These are phyloP conservation scores for Candida sithepensis DNA, from an alignment of 805 yeast species.

Conservation along the genomic window DNA sequence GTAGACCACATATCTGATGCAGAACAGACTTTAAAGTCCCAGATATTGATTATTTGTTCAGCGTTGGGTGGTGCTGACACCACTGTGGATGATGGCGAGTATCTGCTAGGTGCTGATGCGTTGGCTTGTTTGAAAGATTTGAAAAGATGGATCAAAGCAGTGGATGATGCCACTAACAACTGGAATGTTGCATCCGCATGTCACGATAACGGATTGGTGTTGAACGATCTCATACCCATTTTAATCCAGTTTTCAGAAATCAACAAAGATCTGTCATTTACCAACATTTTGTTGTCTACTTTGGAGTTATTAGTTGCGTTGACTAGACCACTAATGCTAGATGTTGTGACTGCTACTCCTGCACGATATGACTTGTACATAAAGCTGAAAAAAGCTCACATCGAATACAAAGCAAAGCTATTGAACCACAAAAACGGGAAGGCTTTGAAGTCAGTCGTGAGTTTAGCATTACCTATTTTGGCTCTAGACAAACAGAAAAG, in stretches of 20 bases:
- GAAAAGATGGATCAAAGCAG: slow-evolving; percentile 80
- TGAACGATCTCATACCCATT: slow-evolving; percentile 70
- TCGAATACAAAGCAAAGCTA: slow-evolving; percentile 66
- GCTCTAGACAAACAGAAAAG: slow-evolving; percentile 51
- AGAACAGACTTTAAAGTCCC: slow-evolving; percentile 53
- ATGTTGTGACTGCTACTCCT: slow-evolving; percentile 49
- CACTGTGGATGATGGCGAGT: slow-evolving; percentile 41
- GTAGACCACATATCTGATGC: slow-evolving; percentile 14
- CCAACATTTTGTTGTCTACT: slow-evolving; percentile 64
- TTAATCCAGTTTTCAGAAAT: slow-evolving; percentile 58
- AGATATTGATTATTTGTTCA: slow-evolving; percentile 75
- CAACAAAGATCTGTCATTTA: slow-evolving; percentile 39
- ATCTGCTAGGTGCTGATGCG: slow-evolving; percentile 85
- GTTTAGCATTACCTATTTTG: slow-evolving; percentile 64
- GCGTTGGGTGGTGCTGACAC: slow-evolving; percentile 91
- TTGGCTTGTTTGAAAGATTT: slow-evolving; percentile 81
- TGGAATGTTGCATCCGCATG: slow-evolving; percentile 88
- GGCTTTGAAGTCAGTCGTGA: slow-evolving; percentile 63
- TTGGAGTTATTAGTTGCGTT: slow-evolving; percentile 78
- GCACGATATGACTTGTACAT: slow-evolving; percentile 57
- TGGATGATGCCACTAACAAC: slow-evolving; percentile 67
- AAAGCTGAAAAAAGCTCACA: slow-evolving; percentile 62
- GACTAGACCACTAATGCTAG: slow-evolving; percentile 81
- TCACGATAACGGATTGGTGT: slow-evolving; percentile 71
- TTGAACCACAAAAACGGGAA: slow-evolving; percentile 55